Evolutionary conservation across 305 asterid species (phyloP), one percentile per base, ranked within the genome.

Genomic region (Solanum hybrid): DNA sequence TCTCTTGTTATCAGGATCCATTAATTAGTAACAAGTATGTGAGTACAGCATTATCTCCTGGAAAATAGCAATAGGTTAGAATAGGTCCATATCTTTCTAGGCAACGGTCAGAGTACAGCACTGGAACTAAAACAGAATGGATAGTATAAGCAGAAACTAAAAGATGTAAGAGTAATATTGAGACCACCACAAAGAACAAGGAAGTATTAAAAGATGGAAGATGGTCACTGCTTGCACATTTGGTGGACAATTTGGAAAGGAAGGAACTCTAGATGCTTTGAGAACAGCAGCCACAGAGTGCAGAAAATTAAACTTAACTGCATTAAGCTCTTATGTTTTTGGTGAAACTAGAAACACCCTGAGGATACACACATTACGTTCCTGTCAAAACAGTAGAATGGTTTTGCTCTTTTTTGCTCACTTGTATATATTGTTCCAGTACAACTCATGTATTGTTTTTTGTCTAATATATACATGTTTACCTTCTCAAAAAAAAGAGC

Each of bases 1-100:
- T 86, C 91, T 92, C 90, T 89, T 90, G 92, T 76, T 91, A 72
- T 89, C 92, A 35, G 91, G 89, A 91, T 92, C 94, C 94, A 92
- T 92, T 51, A 88, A 90, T 89, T 92, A 89, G 79, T 88, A 89
- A 88, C 81, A 60, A 80, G 17, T 42, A 82, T 42, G 80, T 64
- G 64, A 88, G 89, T 32, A 80, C 19, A 90, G 76, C 92, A 92
- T 91, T 89, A 89, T 89, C 81, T 72, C 91, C 92, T 81, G 89
- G 76, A 32, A 84, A 56, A 38, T 56, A 32, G 11, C 35, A 60
- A 56, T 85, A 32, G 76, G n/a, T 56, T 85, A 85, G 76, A 56
- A 12, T 45, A 51, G 34, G 87, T 29, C 73, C 72, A 82, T 31
- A 82, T 29, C 40, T 51, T 51, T 84, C 27, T 37, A 45, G 42